Base-by-base conservation (phyloP, 2,329 filamentous ascomycete species). In the Gliomastix tumulicola region DNA sequence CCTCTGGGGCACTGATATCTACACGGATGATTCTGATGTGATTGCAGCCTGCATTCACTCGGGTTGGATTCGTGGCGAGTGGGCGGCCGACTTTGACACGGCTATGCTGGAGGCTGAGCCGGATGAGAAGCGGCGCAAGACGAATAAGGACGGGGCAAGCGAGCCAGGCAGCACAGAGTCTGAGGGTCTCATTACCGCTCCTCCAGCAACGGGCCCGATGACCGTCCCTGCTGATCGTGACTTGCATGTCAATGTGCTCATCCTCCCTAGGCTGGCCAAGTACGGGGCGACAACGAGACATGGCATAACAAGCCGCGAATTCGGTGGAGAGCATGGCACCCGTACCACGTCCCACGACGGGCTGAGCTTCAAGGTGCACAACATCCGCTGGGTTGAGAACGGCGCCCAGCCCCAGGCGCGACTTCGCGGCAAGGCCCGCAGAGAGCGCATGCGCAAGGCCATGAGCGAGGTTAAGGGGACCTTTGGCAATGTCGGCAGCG, bases 11-110 rank as follows among this genome's bases (percentile, higher is more conserved):
- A 92, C 88, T 0, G 89, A 94, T 25, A 75, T 98, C 7, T 97
- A 97, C 55, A 94, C 88, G 0, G 92, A 98, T 49, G 92, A 98
- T 59, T 95, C 88, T 0, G 92, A 98, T 53, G 79, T 92, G 1
- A 74, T 98, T 18, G 90, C 88, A 1, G 89, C 90, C 3, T 90
- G 89, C 41, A 90, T 98, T 32, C 92, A 98, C 56, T 81, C 82
- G 3, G 92, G 92, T 4, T 97, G 88, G 80, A 84, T 98, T 47
- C 80, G 82, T 30, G 90, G 90, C 22, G 87, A 89, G 49, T 95
- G 89, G 84, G 69, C 79, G 5, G 79, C 88, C 7, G 83, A 87
- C 23, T 75, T 92, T 2, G 84, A 92, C 47, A 68, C 77, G 2
- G 66, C 69, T 11, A 66, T 90, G 59, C 68, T 94, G 10, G 74